Percentiles rank a stretch among this genome's conserved stretches.
Conservation (phyloP, 2,329 filamentous ascomycete species). For the Aspergillus fischeri region DNA sequence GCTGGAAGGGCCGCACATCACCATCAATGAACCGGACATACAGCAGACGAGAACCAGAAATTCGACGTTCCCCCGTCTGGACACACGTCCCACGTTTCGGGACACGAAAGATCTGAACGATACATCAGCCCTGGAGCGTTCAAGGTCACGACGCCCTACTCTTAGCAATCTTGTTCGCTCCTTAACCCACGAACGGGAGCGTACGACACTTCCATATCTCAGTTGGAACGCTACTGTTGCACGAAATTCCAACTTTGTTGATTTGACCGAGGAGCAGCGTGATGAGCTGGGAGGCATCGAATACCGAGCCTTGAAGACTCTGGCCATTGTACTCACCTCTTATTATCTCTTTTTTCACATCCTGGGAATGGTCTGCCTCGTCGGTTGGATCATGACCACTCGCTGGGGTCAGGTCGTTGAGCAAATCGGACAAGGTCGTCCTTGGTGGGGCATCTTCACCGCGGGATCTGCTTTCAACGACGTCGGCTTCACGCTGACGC, state of each 20-base stretch:
- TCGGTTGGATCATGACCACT: slow-evolving; percentile 72
- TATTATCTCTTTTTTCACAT: slow-evolving; percentile 85
- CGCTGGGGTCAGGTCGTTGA: slow-evolving; percentile 65
- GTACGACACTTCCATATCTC: slow-evolving; percentile 73
- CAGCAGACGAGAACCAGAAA: slow-evolving; percentile 30
- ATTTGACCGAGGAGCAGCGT: slow-evolving; percentile 81
- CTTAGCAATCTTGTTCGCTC: slow-evolving; percentile 32
- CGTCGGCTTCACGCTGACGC: slow-evolving; percentile 86
- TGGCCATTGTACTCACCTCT: slow-evolving; percentile 69
- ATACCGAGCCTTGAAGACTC: slow-evolving; percentile 83
- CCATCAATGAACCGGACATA: slow-evolving; percentile 45
- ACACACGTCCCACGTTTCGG: slow-evolving; percentile 32
- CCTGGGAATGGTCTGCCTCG: slow-evolving; percentile 66
- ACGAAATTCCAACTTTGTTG: slow-evolving; percentile 87
- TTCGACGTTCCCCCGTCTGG: slow-evolving; percentile 36
- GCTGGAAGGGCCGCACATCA: slow-evolving; percentile 40
- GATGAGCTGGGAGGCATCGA: slow-evolving; percentile 96
- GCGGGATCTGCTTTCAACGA: slow-evolving; percentile 88
- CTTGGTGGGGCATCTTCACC: slow-evolving; percentile 93
- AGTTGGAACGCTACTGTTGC: slow-evolving; percentile 91
- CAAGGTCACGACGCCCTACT: slow-evolving; percentile 26
- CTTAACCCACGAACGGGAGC: slow-evolving; percentile 33
- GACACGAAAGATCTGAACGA: slow-evolving; percentile 30
- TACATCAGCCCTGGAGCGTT: slow-evolving; percentile 19
- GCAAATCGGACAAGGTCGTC: slow-evolving; percentile 56